These are phyloP conservation scores for Paraconiothyrium sp. DNA, from an alignment of 2,329 filamentous ascomycete species.

Conservation along the genomic window DNA sequence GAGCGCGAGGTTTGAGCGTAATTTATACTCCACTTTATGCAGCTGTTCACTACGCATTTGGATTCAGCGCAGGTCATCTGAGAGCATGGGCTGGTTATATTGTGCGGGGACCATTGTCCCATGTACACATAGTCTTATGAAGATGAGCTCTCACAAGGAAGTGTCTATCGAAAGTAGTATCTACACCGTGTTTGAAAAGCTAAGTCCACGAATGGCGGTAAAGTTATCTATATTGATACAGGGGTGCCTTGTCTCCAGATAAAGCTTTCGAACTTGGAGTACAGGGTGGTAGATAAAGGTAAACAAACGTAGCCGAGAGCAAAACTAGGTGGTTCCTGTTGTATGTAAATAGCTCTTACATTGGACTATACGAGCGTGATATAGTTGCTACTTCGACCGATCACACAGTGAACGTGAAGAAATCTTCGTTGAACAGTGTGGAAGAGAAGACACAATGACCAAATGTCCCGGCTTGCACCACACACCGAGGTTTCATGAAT, in stretches of 20 bases:
- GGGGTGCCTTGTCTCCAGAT: not conserved
- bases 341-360: too few relatives aligned
- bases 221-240: not conserved
- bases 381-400: too few relatives aligned
- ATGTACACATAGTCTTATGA: not conserved
- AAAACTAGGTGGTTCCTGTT: too few relatives aligned
- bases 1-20: not conserved
- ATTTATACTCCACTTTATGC: not conserved
- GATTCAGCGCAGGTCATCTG: not conserved
- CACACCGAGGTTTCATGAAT: too few relatives aligned
- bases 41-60: not conserved
- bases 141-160: not conserved
- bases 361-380: too few relatives aligned
- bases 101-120: not conserved
- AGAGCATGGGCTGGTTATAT: not conserved
- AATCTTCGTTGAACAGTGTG: too few relatives aligned
- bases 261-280: not conserved
- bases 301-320: too few relatives aligned
- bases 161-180: not conserved
- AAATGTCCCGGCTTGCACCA: too few relatives aligned
- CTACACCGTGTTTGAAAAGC: not conserved
- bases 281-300: too few relatives aligned
- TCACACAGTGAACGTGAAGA: too few relatives aligned
- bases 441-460: too few relatives aligned
- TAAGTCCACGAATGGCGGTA: not conserved